Evolutionary conservation across 441 rosid species (phyloP).

Genomic region (Arabidopsis hybrid): DNA sequence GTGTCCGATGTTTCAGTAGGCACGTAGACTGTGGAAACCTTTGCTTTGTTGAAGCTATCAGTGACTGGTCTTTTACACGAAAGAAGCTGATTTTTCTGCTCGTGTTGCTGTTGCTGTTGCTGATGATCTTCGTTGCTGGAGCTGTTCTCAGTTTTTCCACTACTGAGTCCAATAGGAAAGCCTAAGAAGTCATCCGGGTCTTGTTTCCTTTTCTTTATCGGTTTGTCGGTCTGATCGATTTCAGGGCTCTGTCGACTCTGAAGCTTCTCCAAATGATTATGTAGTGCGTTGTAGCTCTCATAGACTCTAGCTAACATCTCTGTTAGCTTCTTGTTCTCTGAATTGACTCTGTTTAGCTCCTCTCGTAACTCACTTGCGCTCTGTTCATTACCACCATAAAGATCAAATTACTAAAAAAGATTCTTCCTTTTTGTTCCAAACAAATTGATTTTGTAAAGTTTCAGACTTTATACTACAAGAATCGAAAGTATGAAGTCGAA

Average conservation of each 20-base stretch:
- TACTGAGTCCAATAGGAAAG: constrained; percentile 39
- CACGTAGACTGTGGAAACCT: constrained; percentile 55
- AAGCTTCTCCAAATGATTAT: constrained; percentile 55
- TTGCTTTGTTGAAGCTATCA: constrained; percentile 49
- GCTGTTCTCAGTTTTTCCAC: constrained; percentile 59
- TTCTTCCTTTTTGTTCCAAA: not conserved
- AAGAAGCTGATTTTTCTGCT: constrained; percentile 32
- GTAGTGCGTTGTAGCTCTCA: constrained; percentile 59
- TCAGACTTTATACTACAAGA: not conserved
- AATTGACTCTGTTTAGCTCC: constrained; percentile 59
- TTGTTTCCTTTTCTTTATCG: constrained; percentile 55
- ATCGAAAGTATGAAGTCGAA: not conserved
- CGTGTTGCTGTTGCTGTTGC: constrained; percentile 5
- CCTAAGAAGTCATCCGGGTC: constrained; percentile 48
- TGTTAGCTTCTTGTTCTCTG: constrained; percentile 78
- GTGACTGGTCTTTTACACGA: constrained; percentile 55
- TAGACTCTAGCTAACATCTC: constrained; percentile 57
- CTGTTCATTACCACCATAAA: constrained; percentile 33
- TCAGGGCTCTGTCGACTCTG: constrained; percentile 50
- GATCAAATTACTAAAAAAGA: not conserved
- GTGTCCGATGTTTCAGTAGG: constrained; percentile 63
- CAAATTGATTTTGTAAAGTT: constrained; percentile 8
- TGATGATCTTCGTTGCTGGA: constrained; percentile 66
- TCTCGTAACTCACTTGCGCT: constrained; percentile 52
- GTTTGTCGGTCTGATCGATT: constrained; percentile 34